Conservation (phyloP, 1,284 basidiomycete genomes). For the Bondarzewia mesenterica region DNA sequence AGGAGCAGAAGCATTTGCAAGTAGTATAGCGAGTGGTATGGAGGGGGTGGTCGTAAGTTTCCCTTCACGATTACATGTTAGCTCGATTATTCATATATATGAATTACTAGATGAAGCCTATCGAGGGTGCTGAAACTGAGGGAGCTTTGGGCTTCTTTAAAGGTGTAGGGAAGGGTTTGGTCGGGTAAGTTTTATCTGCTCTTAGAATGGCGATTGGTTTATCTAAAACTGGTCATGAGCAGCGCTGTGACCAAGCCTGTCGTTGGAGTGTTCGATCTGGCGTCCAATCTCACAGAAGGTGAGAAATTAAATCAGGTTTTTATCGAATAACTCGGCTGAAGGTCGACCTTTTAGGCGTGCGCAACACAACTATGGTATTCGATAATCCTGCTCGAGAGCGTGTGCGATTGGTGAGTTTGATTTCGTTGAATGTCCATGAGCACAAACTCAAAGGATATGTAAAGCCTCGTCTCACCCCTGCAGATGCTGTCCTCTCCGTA, state of each 20-base stretch:
- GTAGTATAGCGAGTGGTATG: slow-evolving; percentile 90
- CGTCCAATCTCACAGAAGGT: slow-evolving; percentile 95
- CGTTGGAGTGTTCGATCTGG: slow-evolving; percentile 94
- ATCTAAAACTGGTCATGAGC: background rate
- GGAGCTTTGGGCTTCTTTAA: slow-evolving; percentile 97
- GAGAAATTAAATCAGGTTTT: slow-evolving; percentile 1
- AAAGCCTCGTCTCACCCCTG: slow-evolving; percentile 79
- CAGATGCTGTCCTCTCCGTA: slow-evolving; percentile 81
- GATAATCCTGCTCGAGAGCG: slow-evolving; percentile 90
- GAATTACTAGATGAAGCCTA: slow-evolving; percentile 90
- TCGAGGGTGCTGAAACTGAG: slow-evolving; percentile 93
- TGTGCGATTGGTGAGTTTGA: slow-evolving; percentile 58
- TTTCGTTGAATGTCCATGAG: background rate
- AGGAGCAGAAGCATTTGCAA: slow-evolving; percentile 91
- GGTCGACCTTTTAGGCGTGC: slow-evolving; percentile 51
- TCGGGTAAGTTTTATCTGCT: slow-evolving; percentile 57
- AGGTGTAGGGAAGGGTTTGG: slow-evolving; percentile 93
- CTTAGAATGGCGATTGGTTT: slow-evolving; percentile 5
- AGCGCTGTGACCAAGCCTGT: slow-evolving; percentile 94
- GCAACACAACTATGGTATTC: slow-evolving; percentile 98
- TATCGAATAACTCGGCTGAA: background rate
- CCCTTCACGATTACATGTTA: background rate
- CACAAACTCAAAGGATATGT: background rate
- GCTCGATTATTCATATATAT: no score
- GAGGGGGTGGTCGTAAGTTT: slow-evolving; percentile 84